Conservation (phyloP, 1,139 yeast genomes). For the Magnusiomyces tetraspermus region DNA sequence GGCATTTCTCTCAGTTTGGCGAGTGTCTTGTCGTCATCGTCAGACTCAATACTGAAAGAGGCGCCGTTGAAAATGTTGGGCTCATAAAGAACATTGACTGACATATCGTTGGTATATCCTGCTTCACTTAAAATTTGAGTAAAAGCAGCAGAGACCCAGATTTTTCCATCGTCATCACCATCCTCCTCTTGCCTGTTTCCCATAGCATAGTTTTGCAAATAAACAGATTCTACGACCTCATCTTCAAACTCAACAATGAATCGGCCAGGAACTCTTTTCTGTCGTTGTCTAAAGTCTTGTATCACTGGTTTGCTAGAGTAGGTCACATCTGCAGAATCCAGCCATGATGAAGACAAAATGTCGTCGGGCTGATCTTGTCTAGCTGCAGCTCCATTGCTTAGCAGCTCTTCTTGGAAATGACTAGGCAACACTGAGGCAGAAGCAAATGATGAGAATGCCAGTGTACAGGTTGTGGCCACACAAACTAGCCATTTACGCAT, state of each 20-base stretch:
- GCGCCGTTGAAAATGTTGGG: constrained; percentile 12
- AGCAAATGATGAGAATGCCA: too few relatives aligned
- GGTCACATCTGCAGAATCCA: too few relatives aligned
- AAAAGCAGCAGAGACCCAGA: too few relatives aligned
- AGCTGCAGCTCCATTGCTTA: too few relatives aligned
- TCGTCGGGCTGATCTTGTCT: too few relatives aligned
- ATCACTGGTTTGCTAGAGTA: not conserved
- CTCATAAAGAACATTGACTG: constrained; percentile 9
- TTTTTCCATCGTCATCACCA: too few relatives aligned
- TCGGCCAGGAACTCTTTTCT: constrained; percentile 7
- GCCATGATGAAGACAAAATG: too few relatives aligned
- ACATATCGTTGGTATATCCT: constrained; percentile 9
- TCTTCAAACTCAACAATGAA: constrained; percentile 13
- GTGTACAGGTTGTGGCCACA: too few relatives aligned
- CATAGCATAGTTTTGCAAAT: not conserved
- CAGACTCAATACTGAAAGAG: constrained; percentile 7
- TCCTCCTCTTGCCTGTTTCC: not conserved
- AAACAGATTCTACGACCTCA: not conserved
- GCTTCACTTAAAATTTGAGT: constrained; percentile 5
- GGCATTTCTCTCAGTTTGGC: constrained; percentile 3
- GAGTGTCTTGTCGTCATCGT: not conserved
- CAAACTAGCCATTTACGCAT: too few relatives aligned
- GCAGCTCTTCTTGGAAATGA: too few relatives aligned
- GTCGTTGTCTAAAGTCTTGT: not conserved
- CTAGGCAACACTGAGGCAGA: too few relatives aligned